These are phyloP conservation scores for Podaxis sp. DNA, from an alignment of 768 basidiomycete species.

Conservation along the genomic window DNA sequence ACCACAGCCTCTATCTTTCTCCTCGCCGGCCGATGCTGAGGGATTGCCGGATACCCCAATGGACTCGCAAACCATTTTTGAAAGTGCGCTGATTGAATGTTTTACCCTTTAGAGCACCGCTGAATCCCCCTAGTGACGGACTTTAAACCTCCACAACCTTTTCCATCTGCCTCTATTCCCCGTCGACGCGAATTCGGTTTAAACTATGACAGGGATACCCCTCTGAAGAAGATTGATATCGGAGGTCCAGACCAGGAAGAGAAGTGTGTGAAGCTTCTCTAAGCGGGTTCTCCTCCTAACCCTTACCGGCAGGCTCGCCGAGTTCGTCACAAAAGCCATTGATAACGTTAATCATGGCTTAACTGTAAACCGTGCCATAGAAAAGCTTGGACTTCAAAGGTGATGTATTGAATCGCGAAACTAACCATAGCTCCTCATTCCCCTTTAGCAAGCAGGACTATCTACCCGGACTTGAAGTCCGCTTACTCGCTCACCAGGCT, in stretches of 20 bases:
- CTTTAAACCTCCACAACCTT: neutral
- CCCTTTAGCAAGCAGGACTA: conserved; percentile 42
- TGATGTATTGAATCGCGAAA: conserved; percentile 18
- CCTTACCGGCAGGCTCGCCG: conserved; percentile 41
- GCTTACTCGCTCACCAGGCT: conserved; percentile 67
- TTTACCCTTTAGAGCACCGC: neutral
- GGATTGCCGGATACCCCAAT: neutral
- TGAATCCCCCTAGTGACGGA: neutral
- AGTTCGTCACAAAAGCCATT: conserved; percentile 57
- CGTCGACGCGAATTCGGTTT: conserved; percentile 34
- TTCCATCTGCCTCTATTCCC: neutral
- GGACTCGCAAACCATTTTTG: neutral
- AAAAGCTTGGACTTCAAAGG: conserved; percentile 47
- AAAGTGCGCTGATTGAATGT: neutral
- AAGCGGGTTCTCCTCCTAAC: neutral
- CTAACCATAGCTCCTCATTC: neutral
- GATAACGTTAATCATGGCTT: conserved; percentile 52
- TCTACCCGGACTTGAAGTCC: conserved; percentile 66
- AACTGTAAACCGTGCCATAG: conserved; percentile 47
- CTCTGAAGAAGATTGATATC: conserved; percentile 45
- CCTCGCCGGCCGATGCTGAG: neutral
- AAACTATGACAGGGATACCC: conserved; percentile 46
- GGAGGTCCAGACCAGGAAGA: conserved; percentile 56
- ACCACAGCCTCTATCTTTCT: neutral
- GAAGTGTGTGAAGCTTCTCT: conserved; percentile 27